Percentiles rank a stretch among this genome's conserved stretches.
Evolutionary conservation across 2,329 filamentous ascomycete genomes (phyloP).

Genomic region (Penicillium sp.): DNA sequence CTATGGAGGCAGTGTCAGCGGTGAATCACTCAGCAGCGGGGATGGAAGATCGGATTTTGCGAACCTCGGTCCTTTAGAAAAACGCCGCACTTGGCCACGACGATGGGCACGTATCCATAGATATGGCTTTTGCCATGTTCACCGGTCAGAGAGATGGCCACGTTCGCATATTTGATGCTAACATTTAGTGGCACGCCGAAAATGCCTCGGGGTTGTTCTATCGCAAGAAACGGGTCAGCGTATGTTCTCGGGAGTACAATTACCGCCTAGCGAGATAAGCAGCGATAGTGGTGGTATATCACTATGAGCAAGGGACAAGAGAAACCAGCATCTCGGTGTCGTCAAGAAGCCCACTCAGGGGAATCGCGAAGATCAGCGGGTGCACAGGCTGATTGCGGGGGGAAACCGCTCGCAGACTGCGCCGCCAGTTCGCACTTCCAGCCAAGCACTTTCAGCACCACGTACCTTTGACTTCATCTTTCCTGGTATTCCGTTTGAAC

Average conservation of each 20-base stretch:
- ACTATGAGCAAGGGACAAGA: not conserved
- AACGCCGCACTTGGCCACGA: constrained; percentile 96
- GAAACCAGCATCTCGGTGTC: not conserved
- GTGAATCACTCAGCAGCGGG: not conserved
- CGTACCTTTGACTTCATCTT: constrained; percentile 65
- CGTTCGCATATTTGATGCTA: constrained; percentile 96
- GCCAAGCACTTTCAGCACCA: not conserved
- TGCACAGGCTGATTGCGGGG: not conserved
- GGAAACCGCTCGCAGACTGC: not conserved
- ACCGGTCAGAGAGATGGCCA: constrained; percentile 94
- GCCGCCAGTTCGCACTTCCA: no score
- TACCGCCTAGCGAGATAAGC: not conserved
- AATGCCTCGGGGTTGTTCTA: constrained; percentile 66
- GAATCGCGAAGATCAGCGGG: not conserved
- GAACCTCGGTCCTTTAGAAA: constrained; percentile 97
- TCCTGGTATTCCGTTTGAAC: constrained; percentile 74
- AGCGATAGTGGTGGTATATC: not conserved
- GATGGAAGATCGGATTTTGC: constrained; percentile 36
- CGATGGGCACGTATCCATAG: constrained; percentile 97
- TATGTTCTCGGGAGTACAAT: not conserved
- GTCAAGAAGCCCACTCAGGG: not conserved
- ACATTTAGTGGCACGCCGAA: constrained; percentile 91
- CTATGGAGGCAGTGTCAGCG: constrained; percentile 53
- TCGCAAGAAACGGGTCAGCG: constrained; percentile 15
- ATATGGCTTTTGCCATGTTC: constrained; percentile 94